A percentile compares a stretch with the other conserved stretches of the same genome.
phyloP scores from a whole-genome alignment of 2,329 filamentous ascomycete species.

The Aspergillus sp. region DNA sequence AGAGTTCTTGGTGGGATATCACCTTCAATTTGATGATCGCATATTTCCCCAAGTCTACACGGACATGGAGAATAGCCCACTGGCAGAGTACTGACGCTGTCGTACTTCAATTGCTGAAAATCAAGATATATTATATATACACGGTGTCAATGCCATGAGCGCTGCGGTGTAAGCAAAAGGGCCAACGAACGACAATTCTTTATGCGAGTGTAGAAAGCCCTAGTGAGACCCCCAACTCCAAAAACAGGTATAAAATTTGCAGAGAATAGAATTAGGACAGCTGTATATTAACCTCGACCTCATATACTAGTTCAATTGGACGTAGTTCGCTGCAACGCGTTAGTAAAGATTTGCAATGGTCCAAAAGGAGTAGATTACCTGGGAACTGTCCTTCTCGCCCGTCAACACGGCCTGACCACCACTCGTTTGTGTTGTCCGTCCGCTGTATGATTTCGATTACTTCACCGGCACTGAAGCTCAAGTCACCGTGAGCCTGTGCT shows the following conservation, averaged over 20 bases:
- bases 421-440: conserved; percentile 92
- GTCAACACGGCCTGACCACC: conserved; percentile 85
- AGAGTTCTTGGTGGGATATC: too few species aligned
- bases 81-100: background rate
- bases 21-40: too few species aligned
- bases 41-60: too few species aligned
- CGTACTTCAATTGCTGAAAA: background rate
- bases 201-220: conserved; percentile 1
- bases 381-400: conserved; percentile 90
- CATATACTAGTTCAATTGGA: conserved; percentile 31
- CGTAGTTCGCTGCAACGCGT: conserved; percentile 37
- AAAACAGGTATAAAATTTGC: conserved; percentile 4
- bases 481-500: conserved; percentile 88
- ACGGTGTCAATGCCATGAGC: conserved; percentile 1
- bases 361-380: conserved; percentile 57
- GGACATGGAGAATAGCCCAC: background rate
- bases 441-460: conserved; percentile 82
- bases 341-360: conserved; percentile 3
- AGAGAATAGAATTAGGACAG: conserved; percentile 8
- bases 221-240: conserved; percentile 7
- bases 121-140: conserved; percentile 14
- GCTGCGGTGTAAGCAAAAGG: background rate
- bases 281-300: conserved; percentile 8
- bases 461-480: conserved; percentile 87
- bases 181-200: conserved; percentile 2